phyloP scores from a whole-genome alignment of 2,329 filamentous ascomycete genomes.

The Penicillium thymicola region DNA sequence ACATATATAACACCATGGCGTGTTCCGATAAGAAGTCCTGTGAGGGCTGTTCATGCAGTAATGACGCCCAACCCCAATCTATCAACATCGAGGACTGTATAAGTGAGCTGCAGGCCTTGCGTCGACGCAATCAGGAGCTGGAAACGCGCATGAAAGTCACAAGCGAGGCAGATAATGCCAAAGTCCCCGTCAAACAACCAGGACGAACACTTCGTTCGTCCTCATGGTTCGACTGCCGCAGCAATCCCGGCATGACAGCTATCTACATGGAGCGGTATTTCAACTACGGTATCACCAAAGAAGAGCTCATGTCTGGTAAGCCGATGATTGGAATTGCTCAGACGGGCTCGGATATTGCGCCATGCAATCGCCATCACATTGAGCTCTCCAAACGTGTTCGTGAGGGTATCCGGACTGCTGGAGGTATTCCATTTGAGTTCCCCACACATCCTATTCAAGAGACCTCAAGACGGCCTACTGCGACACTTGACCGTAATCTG shows the following conservation, averaged over 20 bases:
- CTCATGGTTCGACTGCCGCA: slow-evolving; percentile 46
- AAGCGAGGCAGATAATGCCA: slow-evolving; percentile 23
- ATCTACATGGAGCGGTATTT: slow-evolving; percentile 52
- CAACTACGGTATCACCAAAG: slow-evolving; percentile 50
- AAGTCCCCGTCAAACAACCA: slow-evolving; percentile 29
- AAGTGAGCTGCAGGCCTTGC: slow-evolving; percentile 38
- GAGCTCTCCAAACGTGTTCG: slow-evolving; percentile 50
- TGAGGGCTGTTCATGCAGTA: slow-evolving; percentile 35
- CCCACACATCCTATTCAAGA: slow-evolving; percentile 54
- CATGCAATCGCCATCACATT: slow-evolving; percentile 52
- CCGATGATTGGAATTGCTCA: slow-evolving; percentile 54
- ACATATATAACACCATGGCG: slow-evolving; percentile 7
- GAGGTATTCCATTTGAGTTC: slow-evolving; percentile 52
- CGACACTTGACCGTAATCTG: slow-evolving; percentile 51
- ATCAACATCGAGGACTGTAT: slow-evolving; percentile 44
- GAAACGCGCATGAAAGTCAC: slow-evolving; percentile 17
- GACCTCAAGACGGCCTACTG: slow-evolving; percentile 47
- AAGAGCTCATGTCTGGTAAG: slow-evolving; percentile 50
- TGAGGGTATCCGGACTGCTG: slow-evolving; percentile 50
- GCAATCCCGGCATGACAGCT: slow-evolving; percentile 45
- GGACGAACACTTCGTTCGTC: slow-evolving; percentile 40
- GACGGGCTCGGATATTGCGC: slow-evolving; percentile 50
- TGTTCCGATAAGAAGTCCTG: slow-evolving; percentile 26
- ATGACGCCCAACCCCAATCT: slow-evolving; percentile 14
- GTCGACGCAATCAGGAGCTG: slow-evolving; percentile 38